Evolutionary conservation across 208 protist species (phyloP), one percentile per base, ranked within the genome.

Genomic region (Leishmania mexicana): DNA sequence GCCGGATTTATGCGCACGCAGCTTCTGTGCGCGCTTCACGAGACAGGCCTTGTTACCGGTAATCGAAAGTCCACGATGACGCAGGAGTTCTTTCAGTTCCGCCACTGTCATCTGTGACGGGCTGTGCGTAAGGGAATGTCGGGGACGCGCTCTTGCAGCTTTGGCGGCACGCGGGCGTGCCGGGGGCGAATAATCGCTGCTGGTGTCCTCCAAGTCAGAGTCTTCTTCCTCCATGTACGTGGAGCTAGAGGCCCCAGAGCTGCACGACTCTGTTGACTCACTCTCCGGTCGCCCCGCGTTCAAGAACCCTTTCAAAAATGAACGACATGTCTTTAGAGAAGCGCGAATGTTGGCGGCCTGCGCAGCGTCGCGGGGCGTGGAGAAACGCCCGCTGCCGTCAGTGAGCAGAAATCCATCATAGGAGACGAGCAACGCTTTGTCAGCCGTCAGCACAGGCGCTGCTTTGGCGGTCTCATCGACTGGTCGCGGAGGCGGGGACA

Each of bases 381-480:
- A 71, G 54, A 95, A 86, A 45, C 7, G 70, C 8, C 93, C 93
- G 51, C 78, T 90, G 11, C 92, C 92, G 75, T 95, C 92, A 1
- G 88, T 87, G 31, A 97, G 49, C 13, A 93, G 76, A 77, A 90
- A 91, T 3, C 90, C 87, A 73, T 93, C 85, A 83, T 94, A 95
- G 10, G 92, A 95, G 51, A 97, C 87, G 21, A 97, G 77, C 68
- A 97, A 78, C 10, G 80, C 76, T 40, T 15, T 67, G 65, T 93
- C 90, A 6, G 85, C 79, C 7, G 21, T 74, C 11, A 57, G 58
- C 40, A 68, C 47, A 6, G 28, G 45, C 19, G 73, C 28, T 19
- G 35, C 28, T 13, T 67, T 7, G 15, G 75, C 51, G 42, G 42
- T 38, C 5, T 68, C 57, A 17, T n/a, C 28, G 17, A 80, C 65